Evolutionary conservation across 371 early-diverging fungal genomes (phyloP), one percentile per base, ranked within the genome.

Genomic region (Lichtheimia ornata): DNA sequence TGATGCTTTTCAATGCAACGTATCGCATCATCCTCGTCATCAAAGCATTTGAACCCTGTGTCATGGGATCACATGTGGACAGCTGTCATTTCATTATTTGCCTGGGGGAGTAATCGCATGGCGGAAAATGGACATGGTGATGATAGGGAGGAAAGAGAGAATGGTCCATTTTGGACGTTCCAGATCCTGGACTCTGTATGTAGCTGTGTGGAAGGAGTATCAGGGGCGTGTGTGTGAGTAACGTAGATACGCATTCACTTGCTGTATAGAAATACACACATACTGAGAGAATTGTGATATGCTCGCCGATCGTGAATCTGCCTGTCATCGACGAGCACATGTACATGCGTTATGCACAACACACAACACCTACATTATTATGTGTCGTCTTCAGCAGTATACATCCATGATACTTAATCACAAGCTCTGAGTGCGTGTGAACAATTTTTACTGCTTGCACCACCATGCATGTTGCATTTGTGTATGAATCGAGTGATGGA

Each of bases 261-360:
- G 27, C 40, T 24, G 40, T 28, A 27, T 35, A 27, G n/a, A 27
- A 53, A 53, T 54, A 15, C 54, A 25, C 40, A 15, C 54, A 54
- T 22, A 40, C 24, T 44, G 22, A 2, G 18, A n/a, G 18, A 47
- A 47, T 22, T 47, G n/a, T 47, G 47, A n/a, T 22, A 47, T n/a
- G 47, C 47, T 47, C 35, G 47, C 47, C 47, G 47, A 47, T 22
- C 22, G n/a, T 47, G 35, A 35, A 35, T 35, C 35, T 35, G 35
- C 35, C 35, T 35, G 35, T 35, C 35, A 35, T 35, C 35, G 35
- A 35, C 6, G 11, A 59, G 52, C 60, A 59, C 60, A 59, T 59
- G 60, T 59, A 50, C 60, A 59, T 59, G 60, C 53, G 53, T 59
- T 47, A 59, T 59, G 60, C 60, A 59, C 35, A 35, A 35, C 35